Conservation (phyloP, 352 stramenopile species). For the Globisporangium takayamanum region DNA sequence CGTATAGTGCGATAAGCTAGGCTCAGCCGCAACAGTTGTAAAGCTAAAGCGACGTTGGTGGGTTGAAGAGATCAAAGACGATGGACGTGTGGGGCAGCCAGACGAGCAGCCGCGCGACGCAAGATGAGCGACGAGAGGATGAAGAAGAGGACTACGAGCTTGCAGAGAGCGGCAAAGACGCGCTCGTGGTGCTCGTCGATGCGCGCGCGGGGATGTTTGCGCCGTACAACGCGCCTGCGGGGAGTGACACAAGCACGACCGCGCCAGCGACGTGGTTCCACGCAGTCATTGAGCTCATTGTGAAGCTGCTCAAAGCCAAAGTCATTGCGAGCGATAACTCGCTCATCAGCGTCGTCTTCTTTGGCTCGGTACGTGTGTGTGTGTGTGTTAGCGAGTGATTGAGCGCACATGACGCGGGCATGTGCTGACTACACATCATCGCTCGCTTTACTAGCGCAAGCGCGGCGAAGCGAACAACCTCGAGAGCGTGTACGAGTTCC, state of each 20-base stretch:
- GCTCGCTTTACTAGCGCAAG: constrained; percentile 35
- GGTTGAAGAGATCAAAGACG: background rate
- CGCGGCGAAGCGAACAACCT: constrained; percentile 44
- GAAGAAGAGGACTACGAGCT: constrained; percentile 60
- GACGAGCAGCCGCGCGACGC: background rate
- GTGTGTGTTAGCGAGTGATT: background rate
- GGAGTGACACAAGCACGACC: constrained; percentile 7
- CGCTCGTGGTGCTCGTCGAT: constrained; percentile 73
- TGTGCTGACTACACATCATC: too few species aligned
- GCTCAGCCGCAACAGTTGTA: too few species aligned
- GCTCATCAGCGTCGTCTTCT: constrained; percentile 68
- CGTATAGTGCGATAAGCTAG: too few species aligned
- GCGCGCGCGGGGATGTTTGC: constrained; percentile 62
- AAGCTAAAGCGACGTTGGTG: background rate
- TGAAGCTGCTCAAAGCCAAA: constrained; percentile 73
- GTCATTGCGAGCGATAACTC: constrained; percentile 77
- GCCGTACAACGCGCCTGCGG: constrained; percentile 18
- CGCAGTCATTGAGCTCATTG: constrained; percentile 54
- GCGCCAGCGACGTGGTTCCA: constrained; percentile 55
- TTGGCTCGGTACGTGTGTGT: constrained; percentile 44
- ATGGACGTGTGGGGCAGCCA: constrained; percentile 1
- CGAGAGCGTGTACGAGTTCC: constrained; percentile 72
- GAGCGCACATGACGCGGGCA: background rate
- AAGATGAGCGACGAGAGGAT: constrained; percentile 10
- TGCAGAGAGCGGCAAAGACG: constrained; percentile 60